A percentile compares a stretch with the other conserved stretches of the same genome.
phyloP scores from a whole-genome alignment of 2,329 filamentous ascomycete genomes.

The Clarireedia paspali region DNA sequence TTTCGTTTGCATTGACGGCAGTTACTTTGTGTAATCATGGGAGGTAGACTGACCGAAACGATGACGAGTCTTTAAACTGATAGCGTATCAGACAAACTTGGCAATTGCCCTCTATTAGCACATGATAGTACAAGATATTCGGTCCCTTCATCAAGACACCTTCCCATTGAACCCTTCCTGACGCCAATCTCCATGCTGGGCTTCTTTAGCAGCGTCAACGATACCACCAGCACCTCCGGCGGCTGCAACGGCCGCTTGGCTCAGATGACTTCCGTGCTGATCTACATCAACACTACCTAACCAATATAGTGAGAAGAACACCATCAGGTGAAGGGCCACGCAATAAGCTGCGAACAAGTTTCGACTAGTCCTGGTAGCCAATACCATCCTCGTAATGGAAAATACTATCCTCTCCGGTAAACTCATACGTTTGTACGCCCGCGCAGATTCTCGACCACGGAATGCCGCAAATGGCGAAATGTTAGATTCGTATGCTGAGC shows the following conservation, averaged over 20 bases:
- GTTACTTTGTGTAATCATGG: not conserved
- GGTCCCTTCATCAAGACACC: slow-evolving; percentile 15
- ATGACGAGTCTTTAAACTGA: not conserved
- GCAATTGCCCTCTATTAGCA: slow-evolving; percentile 16
- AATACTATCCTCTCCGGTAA: slow-evolving; percentile 85
- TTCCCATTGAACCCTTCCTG: slow-evolving; percentile 39
- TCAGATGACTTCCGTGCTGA: slow-evolving; percentile 28
- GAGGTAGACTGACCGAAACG: not conserved
- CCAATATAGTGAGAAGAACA: slow-evolving; percentile 83
- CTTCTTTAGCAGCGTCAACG: slow-evolving; percentile 30
- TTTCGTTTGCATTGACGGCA: not conserved
- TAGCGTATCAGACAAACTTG: slow-evolving; percentile 4
- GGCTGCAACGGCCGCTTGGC: slow-evolving; percentile 36
- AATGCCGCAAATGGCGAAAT: slow-evolving; percentile 95
- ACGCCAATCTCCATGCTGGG: slow-evolving; percentile 50
- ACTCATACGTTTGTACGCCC: slow-evolving; percentile 89
- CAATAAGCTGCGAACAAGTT: slow-evolving; percentile 94
- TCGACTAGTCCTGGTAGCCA: slow-evolving; percentile 81
- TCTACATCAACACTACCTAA: slow-evolving; percentile 65
- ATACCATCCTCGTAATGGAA: slow-evolving; percentile 81
- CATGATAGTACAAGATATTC: slow-evolving; percentile 22
- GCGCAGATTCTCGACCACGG: slow-evolving; percentile 81
- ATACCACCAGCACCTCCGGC: slow-evolving; percentile 34
- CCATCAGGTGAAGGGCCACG: slow-evolving; percentile 75
- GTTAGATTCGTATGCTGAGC: slow-evolving; percentile 87